Base-by-base conservation (phyloP, 2,329 filamentous ascomycete species). In the Cladosporium oxysporum region DNA sequence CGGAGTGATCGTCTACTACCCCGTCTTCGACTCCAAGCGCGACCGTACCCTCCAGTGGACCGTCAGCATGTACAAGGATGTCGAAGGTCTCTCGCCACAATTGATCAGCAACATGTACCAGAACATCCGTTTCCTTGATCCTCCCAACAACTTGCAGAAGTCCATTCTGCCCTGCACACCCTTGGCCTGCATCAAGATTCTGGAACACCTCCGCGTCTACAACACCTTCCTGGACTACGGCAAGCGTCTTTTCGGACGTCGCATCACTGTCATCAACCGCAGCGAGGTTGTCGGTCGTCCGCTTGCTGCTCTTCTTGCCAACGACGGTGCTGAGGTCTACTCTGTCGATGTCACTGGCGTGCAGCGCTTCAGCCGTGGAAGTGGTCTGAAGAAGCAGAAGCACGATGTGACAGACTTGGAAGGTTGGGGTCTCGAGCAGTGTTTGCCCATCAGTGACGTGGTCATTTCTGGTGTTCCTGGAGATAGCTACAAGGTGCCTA, bases 41-140 rank as follows among this genome's bases (percentile, higher is more conserved):
- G 95, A 99, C 80, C 91, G 91, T 78, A 98, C 98, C 79, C 88
- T 99, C 71, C 94, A 98, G 81, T 93, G 97, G 81, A 92, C 96
- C 3, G 93, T 97, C 65, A 89, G 92, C 65, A 85, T 97, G 52
- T 82, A 86, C 78, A 98, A 99, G 80, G 95, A 99, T 75, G 94
- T 99, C 71, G 95, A 99, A 80, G 95, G 95, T 41, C 87, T 99
- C 66, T 92, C 90, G 73, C 94, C 97, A 80, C 90, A 89, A 76
- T 93, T 98, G 81, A 90, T 98, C 76, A 93, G 94, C 87, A 99
- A 99, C 85, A 97, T 99, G 93, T 99, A 98, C 82, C 91, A 97
- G 83, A 99, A 99, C 82, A 88, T 96, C 74, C 92, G 95, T 70
- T 98, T 93, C 83, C 85, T 99, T 65, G 95, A 99, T 79, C 83